Evolutionary conservation across 345 rosid genomes (phyloP), one percentile per base, ranked within the genome.

Genomic region (Jatropha curcas): DNA sequence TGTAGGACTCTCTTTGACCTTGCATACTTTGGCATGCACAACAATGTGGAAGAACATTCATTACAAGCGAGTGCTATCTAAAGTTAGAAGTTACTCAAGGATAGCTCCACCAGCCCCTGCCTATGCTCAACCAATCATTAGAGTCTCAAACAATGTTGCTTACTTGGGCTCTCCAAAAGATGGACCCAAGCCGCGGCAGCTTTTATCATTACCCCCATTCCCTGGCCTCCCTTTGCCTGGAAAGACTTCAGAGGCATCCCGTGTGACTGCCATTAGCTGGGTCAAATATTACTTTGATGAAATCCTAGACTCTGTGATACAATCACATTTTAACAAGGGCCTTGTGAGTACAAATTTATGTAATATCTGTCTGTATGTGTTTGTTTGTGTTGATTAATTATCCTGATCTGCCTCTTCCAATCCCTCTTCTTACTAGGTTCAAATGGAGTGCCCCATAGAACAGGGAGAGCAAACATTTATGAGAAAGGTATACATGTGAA

Each of bases 241-340:
- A 19, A 86, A 76, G 79, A 72, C 46, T 41, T 66, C 81, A 7
- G 39, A 31, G 3, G 80, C 46, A 24, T 67, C 46, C 16, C 88
- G 59, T 50, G 85, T 90, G 72, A 94, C 97, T 0, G 96, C 92
- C 19, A 85, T 94, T 34, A 92, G 86, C 67, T 94, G 98, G 98
- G 78, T 90, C 55, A 92, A 89, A 74, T 89, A 94, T 59, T 92
- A 90, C 81, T 90, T 94, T 27, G 81, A 85, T 68, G 94, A 92
- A 45, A 82, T 86, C 68, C 35, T 67, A 34, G 90, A 90, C 65
- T 81, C 85, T 22, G 80, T 80, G 53, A 82, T 94, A 12, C 94
- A 89, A 61, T 77, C 90, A 48, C 98, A 88, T 78, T 94, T 90
- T 85, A 92, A 84, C 81, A 92, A 89, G 82, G 97, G 91, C 78